A percentile compares a stretch with the other conserved stretches of the same genome.
phyloP scores from a whole-genome alignment of 345 rosid genomes.

The Gossypium turneri region DNA sequence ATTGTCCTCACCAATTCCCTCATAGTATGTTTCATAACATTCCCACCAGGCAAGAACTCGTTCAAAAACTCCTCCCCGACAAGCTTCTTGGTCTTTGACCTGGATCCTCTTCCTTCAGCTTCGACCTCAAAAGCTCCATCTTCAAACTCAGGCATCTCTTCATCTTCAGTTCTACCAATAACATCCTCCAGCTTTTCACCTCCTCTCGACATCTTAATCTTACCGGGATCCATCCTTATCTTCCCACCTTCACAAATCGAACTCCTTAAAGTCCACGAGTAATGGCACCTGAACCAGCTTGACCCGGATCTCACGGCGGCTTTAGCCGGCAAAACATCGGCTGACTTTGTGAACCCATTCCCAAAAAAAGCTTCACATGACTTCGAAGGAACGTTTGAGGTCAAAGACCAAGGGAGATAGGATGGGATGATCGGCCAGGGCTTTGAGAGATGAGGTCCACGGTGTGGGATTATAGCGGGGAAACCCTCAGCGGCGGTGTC shows the following conservation, averaged over 20 bases:
- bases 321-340: slow-evolving; percentile 40
- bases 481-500: slow-evolving; percentile 18
- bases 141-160: slow-evolving; percentile 65
- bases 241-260: slow-evolving; percentile 84
- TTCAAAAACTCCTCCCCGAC: slow-evolving; percentile 47
- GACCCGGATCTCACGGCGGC: slow-evolving; percentile 19
- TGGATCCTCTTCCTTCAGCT: slow-evolving; percentile 19
- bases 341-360: slow-evolving; percentile 62
- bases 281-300: slow-evolving; percentile 75
- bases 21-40: slow-evolving; percentile 53
- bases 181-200: slow-evolving; percentile 74
- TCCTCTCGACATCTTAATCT: slow-evolving; percentile 67
- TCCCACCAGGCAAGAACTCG: slow-evolving; percentile 44
- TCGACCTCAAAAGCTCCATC: slow-evolving; percentile 71
- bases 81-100: slow-evolving; percentile 28
- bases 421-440: slow-evolving; percentile 90
- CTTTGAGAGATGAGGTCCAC: slow-evolving; percentile 35
- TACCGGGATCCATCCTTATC: slow-evolving; percentile 66
- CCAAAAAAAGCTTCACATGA: slow-evolving; percentile 91
- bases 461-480: slow-evolving; percentile 12
- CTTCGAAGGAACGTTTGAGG: slow-evolving; percentile 25
- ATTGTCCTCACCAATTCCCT: slow-evolving; percentile 57
- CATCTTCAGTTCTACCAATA: slow-evolving; percentile 71
- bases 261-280: slow-evolving; percentile 65
- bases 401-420: slow-evolving; percentile 78